Base-by-base conservation (phyloP, 345 rosid species). In the Lenwebbia sp. region DNA sequence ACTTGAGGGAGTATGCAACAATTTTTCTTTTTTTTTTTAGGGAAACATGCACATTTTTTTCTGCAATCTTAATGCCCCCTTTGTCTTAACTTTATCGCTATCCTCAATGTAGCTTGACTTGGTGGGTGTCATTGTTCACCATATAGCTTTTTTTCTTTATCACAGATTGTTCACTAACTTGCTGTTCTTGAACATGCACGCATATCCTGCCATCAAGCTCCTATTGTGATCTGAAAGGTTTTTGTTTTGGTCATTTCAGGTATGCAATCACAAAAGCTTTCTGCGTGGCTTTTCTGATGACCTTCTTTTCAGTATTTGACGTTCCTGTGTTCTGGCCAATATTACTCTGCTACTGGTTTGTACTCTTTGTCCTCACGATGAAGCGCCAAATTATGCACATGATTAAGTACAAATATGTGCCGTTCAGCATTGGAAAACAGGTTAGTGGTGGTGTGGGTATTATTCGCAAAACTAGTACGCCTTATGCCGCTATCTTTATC, bases 261-360 rank as follows among this genome's bases (percentile, higher is more conserved):
- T 92, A 94, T 87, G 91, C 96, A 60, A 91, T 94, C 83, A 95
- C 95, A 14, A 94, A 94, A 89, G 98, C 98, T 11, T 91, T 94
- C 85, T 87, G 91, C 22, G 94, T 94, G n/a, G 97, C 98, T 25
- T 94, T 94, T 87, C 81, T 89, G 15, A 90, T 95, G 95, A 94
- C 97, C 40, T 94, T 94, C 88, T 84, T 95, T 89, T 92, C 96
- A 15, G 87, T 94, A 82, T 91, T 95, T 86, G 98, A 95, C 55
- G 98, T 95, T 23, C 98, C 98, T 87, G 94, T 95, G 85, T 95
- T 95, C 90, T 95, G 98, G 98, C 98, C 98, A 2, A 95, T 94
- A 87, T 87, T 95, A 84, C 87, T 94, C 26, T 93, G 92, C 88
- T 94, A 94, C 89, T 95, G 98, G 98, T 84, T 95, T 56, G 92